Percentiles rank a stretch among this genome's conserved stretches.
Conservation (phyloP, 192 early-diverging fungal species). For the Umbelopsis sp. region DNA sequence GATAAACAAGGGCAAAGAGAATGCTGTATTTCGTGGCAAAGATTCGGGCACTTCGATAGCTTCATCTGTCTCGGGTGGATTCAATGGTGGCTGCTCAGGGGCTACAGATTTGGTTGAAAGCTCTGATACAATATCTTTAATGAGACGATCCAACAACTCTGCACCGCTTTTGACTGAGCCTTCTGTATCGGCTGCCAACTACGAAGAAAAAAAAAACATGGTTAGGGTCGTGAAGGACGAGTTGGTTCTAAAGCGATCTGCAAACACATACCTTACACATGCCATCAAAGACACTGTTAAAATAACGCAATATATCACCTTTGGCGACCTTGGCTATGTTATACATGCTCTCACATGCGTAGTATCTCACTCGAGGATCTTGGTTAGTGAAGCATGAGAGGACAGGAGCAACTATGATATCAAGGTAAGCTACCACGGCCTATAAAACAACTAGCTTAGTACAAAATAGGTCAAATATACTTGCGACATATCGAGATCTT, state of each 20-base stretch:
- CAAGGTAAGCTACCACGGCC: constrained; percentile 65
- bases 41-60: constrained; percentile 47
- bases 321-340: constrained; percentile 97
- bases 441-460: constrained; percentile 22
- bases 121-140: constrained; percentile 97
- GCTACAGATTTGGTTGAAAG: constrained; percentile 76
- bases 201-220: neutral
- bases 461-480: neutral
- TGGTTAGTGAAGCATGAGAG: constrained; percentile 91
- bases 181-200: constrained; percentile 89
- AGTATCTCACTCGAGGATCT: constrained; percentile 94
- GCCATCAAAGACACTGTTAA: constrained; percentile 98
- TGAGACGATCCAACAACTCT: constrained; percentile 89
- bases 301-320: constrained; percentile 85
- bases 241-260: neutral
- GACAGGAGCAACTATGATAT: constrained; percentile 90
- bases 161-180: constrained; percentile 92
- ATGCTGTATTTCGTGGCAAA: constrained; percentile 68
- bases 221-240: neutral
- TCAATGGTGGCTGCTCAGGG: constrained; percentile 32
- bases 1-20: constrained; percentile 93
- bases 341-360: constrained; percentile 98
- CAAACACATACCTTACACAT: constrained; percentile 75
- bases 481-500: constrained; percentile 1
- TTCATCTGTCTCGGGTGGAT: constrained; percentile 35